Evolutionary conservation across 2,329 filamentous ascomycete genomes (phyloP), one percentile per base, ranked within the genome.

Genomic region (Chaetomium sp.): DNA sequence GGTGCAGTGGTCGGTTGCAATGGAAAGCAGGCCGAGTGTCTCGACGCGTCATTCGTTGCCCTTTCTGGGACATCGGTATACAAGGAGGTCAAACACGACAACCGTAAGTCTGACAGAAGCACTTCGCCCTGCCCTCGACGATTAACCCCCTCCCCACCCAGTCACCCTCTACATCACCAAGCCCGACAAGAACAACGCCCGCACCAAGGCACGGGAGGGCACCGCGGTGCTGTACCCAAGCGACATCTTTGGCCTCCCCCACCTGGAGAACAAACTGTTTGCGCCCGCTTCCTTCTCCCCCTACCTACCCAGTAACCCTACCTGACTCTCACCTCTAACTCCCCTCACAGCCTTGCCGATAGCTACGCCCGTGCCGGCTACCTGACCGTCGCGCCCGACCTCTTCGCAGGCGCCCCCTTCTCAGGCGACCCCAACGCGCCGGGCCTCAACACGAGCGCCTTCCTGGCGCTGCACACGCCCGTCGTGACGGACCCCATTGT

Each of bases 311-410:
- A 47, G 12, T 7, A 1, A 34, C 12, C 40, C 4, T 14, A 40
- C 27, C 10, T 8, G 19, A n/a, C n/a, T n/a, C 51, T 53, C 5
- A 52, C 5, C 10, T 34, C 8, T 37, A 34, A 0, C 19, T 38
- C 38, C 11, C 10, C 3, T 14, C 46, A 54, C 47, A 55, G 53
- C 12, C 53, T 55, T 6, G 47, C 53, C 10, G 53, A 55, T 42
- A 46, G 41, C 35, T 55, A 50, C 36, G 53, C 53, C 9, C 53
- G 53, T 6, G 53, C 53, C 19, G 53, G 53, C 8, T 55, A 46
- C 47, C 14, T 50, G 10, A 42, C 36, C 36, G 47, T 55, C 6
- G 53, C 53, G 5, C 53, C 53, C 6, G 53, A 55, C 47, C 33
- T 55, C 41, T 55, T 55, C 41, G 19, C 27, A 35, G 47, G 47